Percentiles rank a stretch among this genome's conserved stretches.
These are phyloP conservation scores for Stephanocyclus meneghinianus DNA, from an alignment of 352 stramenopile species.

Conservation along the genomic window DNA sequence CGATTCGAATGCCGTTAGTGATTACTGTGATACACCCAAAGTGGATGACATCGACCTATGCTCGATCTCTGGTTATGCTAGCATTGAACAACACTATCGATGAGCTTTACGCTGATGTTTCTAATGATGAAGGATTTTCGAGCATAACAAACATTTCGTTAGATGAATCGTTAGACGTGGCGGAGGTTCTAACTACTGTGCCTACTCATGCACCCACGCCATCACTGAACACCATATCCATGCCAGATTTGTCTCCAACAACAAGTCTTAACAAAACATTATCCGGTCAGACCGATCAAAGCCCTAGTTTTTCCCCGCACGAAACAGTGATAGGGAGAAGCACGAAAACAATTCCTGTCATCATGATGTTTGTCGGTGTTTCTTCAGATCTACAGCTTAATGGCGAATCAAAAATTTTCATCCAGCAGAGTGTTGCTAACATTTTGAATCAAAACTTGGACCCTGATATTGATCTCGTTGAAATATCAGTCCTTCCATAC, in stretches of 20 bases:
- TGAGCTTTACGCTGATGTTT: neutral
- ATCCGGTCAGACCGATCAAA: neutral
- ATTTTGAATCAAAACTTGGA: conserved; percentile 13
- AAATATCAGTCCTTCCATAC: neutral
- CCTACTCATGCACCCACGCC: conserved; percentile 1
- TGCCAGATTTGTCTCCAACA: neutral
- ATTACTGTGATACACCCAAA: neutral
- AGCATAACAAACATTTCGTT: neutral
- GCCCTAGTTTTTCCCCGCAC: neutral
- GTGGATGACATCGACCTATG: conserved; percentile 11
- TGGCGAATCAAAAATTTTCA: neutral
- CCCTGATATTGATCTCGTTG: conserved; percentile 7
- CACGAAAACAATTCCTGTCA: conserved; percentile 4
- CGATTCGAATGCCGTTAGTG: neutral
- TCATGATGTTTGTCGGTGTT: conserved; percentile 7
- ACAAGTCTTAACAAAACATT: neutral
- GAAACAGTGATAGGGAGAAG: neutral
- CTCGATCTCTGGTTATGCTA: neutral
- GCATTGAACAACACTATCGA: neutral
- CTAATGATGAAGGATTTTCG: conserved; percentile 2
- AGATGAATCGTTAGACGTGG: neutral
- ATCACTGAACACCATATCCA: neutral
- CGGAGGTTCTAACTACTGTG: neutral
- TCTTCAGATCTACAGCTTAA: neutral
- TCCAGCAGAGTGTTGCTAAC: neutral